Conservation (phyloP, 202 grass and related monocot species). For the Tripidium arundinaceum region DNA sequence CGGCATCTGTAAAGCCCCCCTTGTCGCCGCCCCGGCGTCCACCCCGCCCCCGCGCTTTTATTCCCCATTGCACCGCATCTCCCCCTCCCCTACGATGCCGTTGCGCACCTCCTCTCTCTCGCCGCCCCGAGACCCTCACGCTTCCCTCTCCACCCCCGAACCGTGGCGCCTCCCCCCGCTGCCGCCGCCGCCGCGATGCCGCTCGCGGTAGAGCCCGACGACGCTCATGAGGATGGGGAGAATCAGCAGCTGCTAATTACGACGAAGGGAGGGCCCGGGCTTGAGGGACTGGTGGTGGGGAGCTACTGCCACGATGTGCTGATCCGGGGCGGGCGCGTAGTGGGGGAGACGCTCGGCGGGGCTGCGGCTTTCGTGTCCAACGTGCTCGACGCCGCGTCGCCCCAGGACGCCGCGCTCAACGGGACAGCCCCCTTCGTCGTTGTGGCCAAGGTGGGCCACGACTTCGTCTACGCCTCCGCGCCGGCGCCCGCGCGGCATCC, state of each 20-base stretch:
- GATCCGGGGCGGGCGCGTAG: slow-evolving; percentile 48
- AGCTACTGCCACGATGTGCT: slow-evolving; percentile 99
- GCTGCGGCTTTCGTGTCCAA: slow-evolving; percentile 86
- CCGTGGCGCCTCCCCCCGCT: slow-evolving; percentile 28
- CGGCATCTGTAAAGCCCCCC: slow-evolving; percentile 48
- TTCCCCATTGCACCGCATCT: slow-evolving; percentile 31
- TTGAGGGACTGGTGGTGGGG: slow-evolving; percentile 61
- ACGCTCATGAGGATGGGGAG: background rate
- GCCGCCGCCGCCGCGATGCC: slow-evolving; percentile 26
- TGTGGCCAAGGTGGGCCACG: slow-evolving; percentile 71
- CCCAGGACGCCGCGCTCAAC: slow-evolving; percentile 1
- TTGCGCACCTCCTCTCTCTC: slow-evolving; percentile 26
- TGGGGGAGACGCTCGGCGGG: slow-evolving; percentile 77
- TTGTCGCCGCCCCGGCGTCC: slow-evolving; percentile 29
- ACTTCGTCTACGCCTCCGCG: slow-evolving; percentile 68
- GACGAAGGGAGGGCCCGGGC: background rate
- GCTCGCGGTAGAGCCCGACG: slow-evolving; percentile 17
- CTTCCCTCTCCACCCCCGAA: background rate
- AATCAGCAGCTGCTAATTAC: background rate
- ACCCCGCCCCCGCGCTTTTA: slow-evolving; percentile 34
- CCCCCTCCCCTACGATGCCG: slow-evolving; percentile 31
- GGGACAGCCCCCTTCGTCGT: slow-evolving; percentile 20
- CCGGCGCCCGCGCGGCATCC: slow-evolving; percentile 35
- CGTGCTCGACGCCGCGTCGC: slow-evolving; percentile 68
- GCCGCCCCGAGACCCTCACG: background rate